Evolutionary conservation across 2,329 filamentous ascomycete species (phyloP), one percentile per base, ranked within the genome.

Genomic region (Verticillium klebahnii): DNA sequence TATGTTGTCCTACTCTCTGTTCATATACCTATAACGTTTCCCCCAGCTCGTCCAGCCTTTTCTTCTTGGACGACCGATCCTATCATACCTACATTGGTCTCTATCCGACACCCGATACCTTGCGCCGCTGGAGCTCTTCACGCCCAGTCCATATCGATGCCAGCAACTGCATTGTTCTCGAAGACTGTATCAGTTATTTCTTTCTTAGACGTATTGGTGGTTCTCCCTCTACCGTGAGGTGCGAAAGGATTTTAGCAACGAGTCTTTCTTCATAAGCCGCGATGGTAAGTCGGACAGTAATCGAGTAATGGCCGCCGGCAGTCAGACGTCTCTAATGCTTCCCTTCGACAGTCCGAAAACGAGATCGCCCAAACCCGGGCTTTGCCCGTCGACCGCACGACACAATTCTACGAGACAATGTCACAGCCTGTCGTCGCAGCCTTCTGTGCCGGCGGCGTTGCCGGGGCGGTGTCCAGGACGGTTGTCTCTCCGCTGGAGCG

Each of bases 401-500:
- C 45, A 37, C 76, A 78, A 34, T 66, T 83, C 59, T 77, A 74
- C 56, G 78, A 82, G 59, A 77, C 81, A 63, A 61, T 97, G 65
- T 89, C 93, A 11, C 90, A 96, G 66, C 93, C 94, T 4, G 89
- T 97, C 45, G 79, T 93, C 37, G 94, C 95, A 52, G 93, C 95
- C 37, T 99, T 99, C 72, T 90, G 96, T 70, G 95, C 92, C 34
- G 95, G 95, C 64, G 95, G 95, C 67, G 88, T 97, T 25, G 95
- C 95, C 17, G 95, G 95, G 62, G 95, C 95, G 54, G 94, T 99
- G n/a, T 98, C 95, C 36, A 87, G 95, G 72, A 99, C 95, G 29
- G 94, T 98, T 57, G 95, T 99, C 5, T 98, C 94, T 17, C 95
- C 95, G 3, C 86, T 99, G 40, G 95, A 99, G 77, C 88, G 95